Evolutionary conservation across 176 grass and related monocot genomes (phyloP).

Genomic region (Tuctoria greenei): DNA sequence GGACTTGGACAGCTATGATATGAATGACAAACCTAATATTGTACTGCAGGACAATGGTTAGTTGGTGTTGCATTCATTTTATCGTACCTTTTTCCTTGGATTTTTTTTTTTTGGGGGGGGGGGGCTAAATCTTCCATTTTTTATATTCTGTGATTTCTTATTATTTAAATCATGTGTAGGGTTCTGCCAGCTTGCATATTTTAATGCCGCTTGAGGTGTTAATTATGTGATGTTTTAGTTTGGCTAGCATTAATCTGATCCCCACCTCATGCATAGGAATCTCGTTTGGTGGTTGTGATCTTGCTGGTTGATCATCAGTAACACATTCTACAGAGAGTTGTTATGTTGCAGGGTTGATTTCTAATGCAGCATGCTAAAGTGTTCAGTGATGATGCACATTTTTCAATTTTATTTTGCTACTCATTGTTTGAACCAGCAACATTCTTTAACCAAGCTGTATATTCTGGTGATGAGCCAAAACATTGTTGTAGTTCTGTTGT

Average conservation of each 20-base stretch:
- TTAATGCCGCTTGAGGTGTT: not conserved
- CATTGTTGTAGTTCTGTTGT: not conserved
- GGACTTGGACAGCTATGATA: no score
- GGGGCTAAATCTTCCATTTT: no score
- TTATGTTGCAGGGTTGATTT: not conserved
- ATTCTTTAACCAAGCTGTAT: not conserved
- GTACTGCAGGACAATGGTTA: no score
- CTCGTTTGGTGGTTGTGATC: not conserved
- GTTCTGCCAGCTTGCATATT: not conserved
- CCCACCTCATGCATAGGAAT: not conserved
- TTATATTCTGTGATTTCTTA: no score
- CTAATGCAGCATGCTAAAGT: not conserved
- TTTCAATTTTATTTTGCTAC: not conserved
- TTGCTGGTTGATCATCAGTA: not conserved
- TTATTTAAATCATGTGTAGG: no score
- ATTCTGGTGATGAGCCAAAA: not conserved
- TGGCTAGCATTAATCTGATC: not conserved
- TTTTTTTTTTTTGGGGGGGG: no score
- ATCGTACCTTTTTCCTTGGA: no score
- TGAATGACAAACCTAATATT: no score
- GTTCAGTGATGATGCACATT: not conserved
- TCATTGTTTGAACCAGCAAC: not conserved
- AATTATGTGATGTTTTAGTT: not conserved
- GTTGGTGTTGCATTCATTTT: no score
- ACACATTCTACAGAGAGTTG: not conserved